Evolutionary conservation across 805 yeast genomes (phyloP).

Genomic region (Candida rishiriensis): DNA sequence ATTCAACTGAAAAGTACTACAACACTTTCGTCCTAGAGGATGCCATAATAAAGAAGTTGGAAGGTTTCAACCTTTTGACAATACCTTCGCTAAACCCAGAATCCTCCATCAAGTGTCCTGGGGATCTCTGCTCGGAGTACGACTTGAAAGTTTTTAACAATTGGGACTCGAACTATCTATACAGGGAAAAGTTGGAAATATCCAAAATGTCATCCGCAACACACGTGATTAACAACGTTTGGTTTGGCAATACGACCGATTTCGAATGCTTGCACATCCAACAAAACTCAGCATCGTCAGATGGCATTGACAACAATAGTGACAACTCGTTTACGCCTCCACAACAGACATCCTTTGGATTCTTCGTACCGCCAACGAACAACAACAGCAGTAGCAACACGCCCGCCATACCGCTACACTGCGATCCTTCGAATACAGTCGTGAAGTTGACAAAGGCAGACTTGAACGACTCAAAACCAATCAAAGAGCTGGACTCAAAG

Average conservation of each 20-base stretch:
- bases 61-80: slow-evolving; percentile 21
- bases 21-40: slow-evolving; percentile 27
- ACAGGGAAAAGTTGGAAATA: slow-evolving; percentile 79
- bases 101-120: slow-evolving; percentile 20
- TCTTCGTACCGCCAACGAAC: background rate
- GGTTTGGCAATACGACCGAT: slow-evolving; percentile 84
- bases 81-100: slow-evolving; percentile 23
- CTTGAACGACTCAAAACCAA: slow-evolving; percentile 13
- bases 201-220: slow-evolving; percentile 81
- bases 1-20: slow-evolving; percentile 14
- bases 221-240: slow-evolving; percentile 47
- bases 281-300: slow-evolving; percentile 9
- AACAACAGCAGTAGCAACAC: background rate
- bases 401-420: slow-evolving; percentile 36
- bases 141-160: slow-evolving; percentile 43
- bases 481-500: slow-evolving; percentile 22
- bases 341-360: too few relatives aligned
- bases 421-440: slow-evolving; percentile 48
- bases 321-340: background rate
- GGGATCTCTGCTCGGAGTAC: slow-evolving; percentile 28
- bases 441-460: slow-evolving; percentile 35
- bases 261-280: slow-evolving; percentile 40
- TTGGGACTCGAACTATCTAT: slow-evolving; percentile 66
- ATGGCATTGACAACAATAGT: background rate
- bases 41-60: slow-evolving; percentile 14